phyloP scores from a whole-genome alignment of 768 basidiomycete genomes.

The Naganishia kalamii region DNA sequence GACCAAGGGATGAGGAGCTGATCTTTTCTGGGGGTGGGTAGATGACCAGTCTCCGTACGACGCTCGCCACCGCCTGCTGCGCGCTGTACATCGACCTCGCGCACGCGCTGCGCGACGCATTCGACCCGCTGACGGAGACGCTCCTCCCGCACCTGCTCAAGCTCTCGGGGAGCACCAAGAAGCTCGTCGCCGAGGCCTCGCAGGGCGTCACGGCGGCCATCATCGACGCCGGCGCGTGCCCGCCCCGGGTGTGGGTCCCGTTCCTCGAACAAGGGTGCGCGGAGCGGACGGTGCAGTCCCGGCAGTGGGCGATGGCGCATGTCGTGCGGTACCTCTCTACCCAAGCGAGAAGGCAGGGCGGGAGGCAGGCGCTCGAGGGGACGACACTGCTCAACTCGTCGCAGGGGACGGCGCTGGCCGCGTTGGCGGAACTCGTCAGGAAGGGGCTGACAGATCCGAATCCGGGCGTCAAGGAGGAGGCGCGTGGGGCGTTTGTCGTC shows the following conservation, averaged over 20 bases:
- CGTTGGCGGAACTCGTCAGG: conserved; percentile 73
- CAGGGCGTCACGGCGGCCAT: conserved; percentile 71
- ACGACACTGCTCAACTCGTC: conserved; percentile 57
- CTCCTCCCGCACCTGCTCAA: conserved; percentile 69
- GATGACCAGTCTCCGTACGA: conserved; percentile 85
- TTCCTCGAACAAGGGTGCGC: conserved; percentile 63
- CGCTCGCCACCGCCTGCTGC: conserved; percentile 72
- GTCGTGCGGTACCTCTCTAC: conserved; percentile 66
- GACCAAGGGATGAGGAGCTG: too few relatives aligned
- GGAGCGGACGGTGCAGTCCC: conserved; percentile 74
- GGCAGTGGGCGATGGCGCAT: conserved; percentile 63
- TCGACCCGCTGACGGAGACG: conserved; percentile 76
- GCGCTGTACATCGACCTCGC: conserved; percentile 71
- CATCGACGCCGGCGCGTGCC: conserved; percentile 60
- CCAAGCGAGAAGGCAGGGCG: conserved; percentile 56
- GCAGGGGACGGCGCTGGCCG: conserved; percentile 52
- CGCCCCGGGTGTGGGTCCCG: conserved; percentile 63
- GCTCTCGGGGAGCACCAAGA: conserved; percentile 83
- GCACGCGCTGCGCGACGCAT: conserved; percentile 56
- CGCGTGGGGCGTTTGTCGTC: conserved; percentile 70
- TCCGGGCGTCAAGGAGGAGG: conserved; percentile 66
- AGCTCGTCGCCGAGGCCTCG: conserved; percentile 77
- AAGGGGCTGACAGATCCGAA: conserved; percentile 72
- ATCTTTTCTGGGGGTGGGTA: too few relatives aligned
- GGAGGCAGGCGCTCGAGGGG: conserved; percentile 45